Percentiles rank a stretch among this genome's conserved stretches.
phyloP scores from a whole-genome alignment of 148 eudicot genomes.

The Limonium bicolor region DNA sequence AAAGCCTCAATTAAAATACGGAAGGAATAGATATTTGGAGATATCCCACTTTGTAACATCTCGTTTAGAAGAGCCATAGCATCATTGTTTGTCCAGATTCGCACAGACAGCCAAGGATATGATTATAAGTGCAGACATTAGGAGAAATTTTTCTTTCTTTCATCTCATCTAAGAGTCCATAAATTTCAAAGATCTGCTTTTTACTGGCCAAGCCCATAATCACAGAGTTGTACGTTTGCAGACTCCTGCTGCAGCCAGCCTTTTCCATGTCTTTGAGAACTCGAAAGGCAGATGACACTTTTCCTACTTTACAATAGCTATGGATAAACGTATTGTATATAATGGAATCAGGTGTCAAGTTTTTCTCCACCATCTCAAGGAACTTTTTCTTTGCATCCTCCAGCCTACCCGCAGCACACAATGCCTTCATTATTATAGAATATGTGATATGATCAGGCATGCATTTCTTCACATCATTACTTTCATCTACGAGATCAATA shows the following conservation, averaged over 20 bases:
- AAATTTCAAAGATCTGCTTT: constrained; percentile 82
- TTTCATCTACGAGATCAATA: constrained; percentile 30
- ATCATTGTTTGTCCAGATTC: constrained; percentile 56
- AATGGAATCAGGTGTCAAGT: constrained; percentile 57
- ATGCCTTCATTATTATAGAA: constrained; percentile 62
- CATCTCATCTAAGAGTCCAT: constrained; percentile 87
- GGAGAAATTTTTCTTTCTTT: constrained; percentile 70
- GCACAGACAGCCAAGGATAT: constrained; percentile 46
- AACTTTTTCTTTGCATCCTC: constrained; percentile 83
- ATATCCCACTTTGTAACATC: constrained; percentile 47
- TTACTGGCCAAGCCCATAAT: constrained; percentile 56
- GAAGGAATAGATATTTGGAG: constrained; percentile 60
- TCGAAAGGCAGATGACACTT: constrained; percentile 76
- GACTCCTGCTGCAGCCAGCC: constrained; percentile 55
- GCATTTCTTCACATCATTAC: constrained; percentile 26
- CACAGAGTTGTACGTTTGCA: constrained; percentile 71
- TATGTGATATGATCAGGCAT: constrained; percentile 79
- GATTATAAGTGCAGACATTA: constrained; percentile 55
- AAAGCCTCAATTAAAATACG: constrained; percentile 54
- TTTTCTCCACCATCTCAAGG: constrained; percentile 72
- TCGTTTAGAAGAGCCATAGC: constrained; percentile 68
- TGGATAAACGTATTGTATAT: constrained; percentile 52
- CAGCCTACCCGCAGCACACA: constrained; percentile 70
- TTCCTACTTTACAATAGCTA: constrained; percentile 57
- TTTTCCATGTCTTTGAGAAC: constrained; percentile 98